Evolutionary conservation across 805 yeast species (phyloP), one percentile per base, ranked within the genome.

Genomic region (Lachancea sp.): DNA sequence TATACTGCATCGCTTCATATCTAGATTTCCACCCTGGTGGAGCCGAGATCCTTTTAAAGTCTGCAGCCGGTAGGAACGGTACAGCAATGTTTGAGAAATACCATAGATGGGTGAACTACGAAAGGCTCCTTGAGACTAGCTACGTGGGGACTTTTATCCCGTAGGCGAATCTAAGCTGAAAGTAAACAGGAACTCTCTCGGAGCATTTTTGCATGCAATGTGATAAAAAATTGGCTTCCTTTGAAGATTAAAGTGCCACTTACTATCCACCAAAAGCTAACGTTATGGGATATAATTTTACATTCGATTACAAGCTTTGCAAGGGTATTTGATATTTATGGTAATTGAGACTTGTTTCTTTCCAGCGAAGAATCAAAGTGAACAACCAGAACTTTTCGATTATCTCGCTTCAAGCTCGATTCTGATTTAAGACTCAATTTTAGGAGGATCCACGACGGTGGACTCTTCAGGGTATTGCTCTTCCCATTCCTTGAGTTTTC

Each of bases 11-110:
- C n/a, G 81, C 96, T 0, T 80, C 84, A 11, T 91, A 93, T 62
- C 59, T 93, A 30, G 70, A 77, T 44, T 93, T 81, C 62, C 99
- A 91, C 54, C 99, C 99, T 0, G 99, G 99, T 30, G 99, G 99
- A 1, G 79, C 72, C 3, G 79, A 77, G 6, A 86, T 88, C 57
- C 67, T 91, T 35, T 70, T 86, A 78, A 75, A 78, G 41, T 2
- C 47, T 22, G 78, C 84, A 56, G 93, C 95, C 1, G 96, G 96
- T 0, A 71, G 72, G 41, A 97, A 91, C 60, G 93, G 91, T 1
- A 87, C 96, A 1, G 53, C 66, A 2, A 58, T 85, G 49, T 91
- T 91, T 57, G 78, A 81, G 62, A 79, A 81, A 63, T 85, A 82
- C 44, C 85, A 79, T 54, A 59, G 75, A 13, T 79, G 85, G 99